These are phyloP conservation scores for Carex littledalei DNA, from an alignment of 176 grass and related monocot genomes.

Conservation along the genomic window DNA sequence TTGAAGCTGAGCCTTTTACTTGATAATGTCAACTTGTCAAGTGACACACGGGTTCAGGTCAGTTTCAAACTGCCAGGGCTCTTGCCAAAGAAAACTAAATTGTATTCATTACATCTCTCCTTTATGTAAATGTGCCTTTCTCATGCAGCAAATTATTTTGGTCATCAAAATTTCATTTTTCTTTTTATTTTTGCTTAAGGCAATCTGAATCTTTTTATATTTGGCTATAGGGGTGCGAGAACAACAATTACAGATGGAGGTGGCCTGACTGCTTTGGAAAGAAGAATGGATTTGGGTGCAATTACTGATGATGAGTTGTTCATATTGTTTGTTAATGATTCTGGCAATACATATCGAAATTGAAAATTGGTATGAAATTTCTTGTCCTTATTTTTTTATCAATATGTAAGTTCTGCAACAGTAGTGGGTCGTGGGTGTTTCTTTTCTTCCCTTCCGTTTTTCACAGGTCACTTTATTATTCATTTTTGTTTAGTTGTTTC, in stretches of 20 bases:
- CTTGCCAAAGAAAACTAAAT: not conserved
- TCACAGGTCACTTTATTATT: not conserved
- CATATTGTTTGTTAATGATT: constrained; percentile 33
- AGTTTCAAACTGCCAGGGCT: not conserved
- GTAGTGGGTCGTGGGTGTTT: not conserved
- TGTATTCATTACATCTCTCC: not conserved
- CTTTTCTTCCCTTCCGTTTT: not conserved
- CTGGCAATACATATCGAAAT: not conserved
- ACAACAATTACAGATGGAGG: constrained; percentile 39
- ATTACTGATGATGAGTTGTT: constrained; percentile 39
- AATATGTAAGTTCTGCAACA: not conserved
- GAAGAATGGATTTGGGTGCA: constrained; percentile 37
- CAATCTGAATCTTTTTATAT: not conserved
- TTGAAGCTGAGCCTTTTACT: not conserved
- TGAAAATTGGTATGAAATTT: constrained; percentile 17
- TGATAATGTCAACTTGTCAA: not conserved
- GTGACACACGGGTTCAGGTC: not conserved
- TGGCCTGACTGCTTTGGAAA: constrained; percentile 33
- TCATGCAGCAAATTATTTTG: not conserved
- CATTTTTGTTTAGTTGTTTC: not conserved
- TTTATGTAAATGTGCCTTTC: not conserved
- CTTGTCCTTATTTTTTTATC: not conserved
- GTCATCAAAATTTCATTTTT: not conserved
- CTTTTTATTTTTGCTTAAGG: not conserved
- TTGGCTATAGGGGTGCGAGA: constrained; percentile 17